phyloP scores from a whole-genome alignment of 768 basidiomycete genomes.

The Suillus cothurnatus region DNA sequence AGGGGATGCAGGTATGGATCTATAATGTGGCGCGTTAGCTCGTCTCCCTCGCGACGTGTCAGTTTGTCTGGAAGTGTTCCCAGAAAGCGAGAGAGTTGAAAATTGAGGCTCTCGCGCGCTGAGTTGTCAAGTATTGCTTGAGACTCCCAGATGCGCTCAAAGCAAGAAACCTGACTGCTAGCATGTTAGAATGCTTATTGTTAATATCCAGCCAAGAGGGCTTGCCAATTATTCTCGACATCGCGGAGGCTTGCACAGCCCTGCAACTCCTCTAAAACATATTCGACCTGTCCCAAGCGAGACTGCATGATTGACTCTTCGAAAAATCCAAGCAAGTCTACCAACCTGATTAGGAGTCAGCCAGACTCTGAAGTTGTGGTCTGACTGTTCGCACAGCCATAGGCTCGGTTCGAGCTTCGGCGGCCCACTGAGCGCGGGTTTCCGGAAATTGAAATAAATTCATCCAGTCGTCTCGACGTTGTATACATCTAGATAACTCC shows the following conservation, averaged over 20 bases:
- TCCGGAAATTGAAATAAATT: conserved; percentile 27
- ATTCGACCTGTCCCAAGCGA: conserved; percentile 37
- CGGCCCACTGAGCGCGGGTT: conserved; percentile 35
- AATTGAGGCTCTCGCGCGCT: conserved; percentile 19
- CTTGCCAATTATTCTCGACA: conserved; percentile 39
- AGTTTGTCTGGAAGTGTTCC: conserved; percentile 6
- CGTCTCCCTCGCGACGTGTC: conserved; percentile 17
- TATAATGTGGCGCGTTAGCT: conserved; percentile 33
- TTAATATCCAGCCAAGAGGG: neutral
- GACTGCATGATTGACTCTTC: neutral
- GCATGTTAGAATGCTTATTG: neutral
- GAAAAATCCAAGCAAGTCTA: neutral
- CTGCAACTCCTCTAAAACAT: conserved; percentile 50
- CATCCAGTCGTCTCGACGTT: conserved; percentile 45
- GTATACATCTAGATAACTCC: conserved; percentile 45
- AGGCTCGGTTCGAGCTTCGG: conserved; percentile 26
- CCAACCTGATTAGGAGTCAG: conserved; percentile 45
- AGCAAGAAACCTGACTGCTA: conserved; percentile 54
- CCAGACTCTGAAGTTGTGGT: conserved; percentile 30
- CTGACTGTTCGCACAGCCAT: conserved; percentile 41
- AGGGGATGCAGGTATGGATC: conserved; percentile 44
- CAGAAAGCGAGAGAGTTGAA: conserved; percentile 26
- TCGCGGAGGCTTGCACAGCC: conserved; percentile 48
- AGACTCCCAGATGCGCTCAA: conserved; percentile 57
- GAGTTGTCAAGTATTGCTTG: conserved; percentile 24